Evolutionary conservation across 768 basidiomycete genomes (phyloP).

Genomic region (Serendipita sp.): DNA sequence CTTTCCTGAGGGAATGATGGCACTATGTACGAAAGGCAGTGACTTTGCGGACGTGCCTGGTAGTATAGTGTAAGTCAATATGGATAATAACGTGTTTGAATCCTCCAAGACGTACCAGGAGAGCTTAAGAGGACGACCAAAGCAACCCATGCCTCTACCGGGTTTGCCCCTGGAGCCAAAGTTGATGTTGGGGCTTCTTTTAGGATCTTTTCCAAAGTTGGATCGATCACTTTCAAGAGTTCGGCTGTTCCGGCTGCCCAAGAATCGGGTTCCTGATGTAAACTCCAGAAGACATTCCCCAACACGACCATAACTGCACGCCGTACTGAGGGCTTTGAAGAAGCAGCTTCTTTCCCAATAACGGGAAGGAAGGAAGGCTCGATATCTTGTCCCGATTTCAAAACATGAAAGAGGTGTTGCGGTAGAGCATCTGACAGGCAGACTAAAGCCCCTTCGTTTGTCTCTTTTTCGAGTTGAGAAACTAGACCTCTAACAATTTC

Average conservation of each 20-base stretch:
- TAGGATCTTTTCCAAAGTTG: not conserved
- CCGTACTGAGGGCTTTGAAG: slow-evolving; percentile 41
- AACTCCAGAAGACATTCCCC: slow-evolving; percentile 43
- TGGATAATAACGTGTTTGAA: not conserved
- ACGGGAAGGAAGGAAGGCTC: slow-evolving; percentile 30
- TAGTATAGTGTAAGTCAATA: slow-evolving; percentile 1
- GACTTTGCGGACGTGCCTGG: slow-evolving; percentile 13
- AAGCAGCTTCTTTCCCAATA: slow-evolving; percentile 58
- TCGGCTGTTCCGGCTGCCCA: not conserved
- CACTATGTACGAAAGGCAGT: not conserved
- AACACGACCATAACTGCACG: slow-evolving; percentile 48
- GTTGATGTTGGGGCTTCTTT: not conserved
- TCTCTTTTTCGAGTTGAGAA: slow-evolving; percentile 49
- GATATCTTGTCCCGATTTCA: slow-evolving; percentile 29
- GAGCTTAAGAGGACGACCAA: slow-evolving; percentile 32
- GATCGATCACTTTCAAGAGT: not conserved
- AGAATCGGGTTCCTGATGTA: slow-evolving; percentile 11
- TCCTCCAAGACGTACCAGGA: not conserved
- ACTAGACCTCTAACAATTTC: slow-evolving; percentile 27
- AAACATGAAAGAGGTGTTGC: slow-evolving; percentile 40
- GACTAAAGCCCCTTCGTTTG: slow-evolving; percentile 47
- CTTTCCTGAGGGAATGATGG: slow-evolving; percentile 32
- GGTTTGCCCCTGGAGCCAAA: slow-evolving; percentile 13
- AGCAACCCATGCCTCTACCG: slow-evolving; percentile 26
- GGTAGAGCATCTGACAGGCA: slow-evolving; percentile 41